Evolutionary conservation across 2,329 filamentous ascomycete genomes (phyloP).

Genomic region (Lachnellula suecica): DNA sequence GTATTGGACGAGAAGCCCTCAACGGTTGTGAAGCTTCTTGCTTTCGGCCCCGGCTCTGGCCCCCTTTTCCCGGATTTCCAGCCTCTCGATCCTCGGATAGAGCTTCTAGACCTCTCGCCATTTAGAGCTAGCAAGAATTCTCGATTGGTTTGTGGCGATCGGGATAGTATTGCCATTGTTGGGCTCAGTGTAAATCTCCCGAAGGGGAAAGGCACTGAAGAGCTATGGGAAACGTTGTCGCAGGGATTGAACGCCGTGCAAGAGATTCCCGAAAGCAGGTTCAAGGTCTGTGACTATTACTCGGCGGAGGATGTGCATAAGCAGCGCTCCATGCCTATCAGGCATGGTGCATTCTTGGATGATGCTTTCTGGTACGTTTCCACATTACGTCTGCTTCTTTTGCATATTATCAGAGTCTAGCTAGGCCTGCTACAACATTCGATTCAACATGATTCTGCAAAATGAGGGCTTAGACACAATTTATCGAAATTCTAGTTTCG

Average conservation of each 20-base stretch:
- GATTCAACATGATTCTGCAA: too few relatives aligned
- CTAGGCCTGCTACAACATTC: too few relatives aligned
- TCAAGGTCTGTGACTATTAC: background rate
- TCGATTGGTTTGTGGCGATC: background rate
- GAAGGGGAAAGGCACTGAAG: background rate
- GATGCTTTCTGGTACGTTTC: too few relatives aligned
- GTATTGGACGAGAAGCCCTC: too few relatives aligned
- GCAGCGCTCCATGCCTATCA: background rate
- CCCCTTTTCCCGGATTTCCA: background rate
- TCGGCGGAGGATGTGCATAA: background rate
- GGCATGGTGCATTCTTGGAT: background rate
- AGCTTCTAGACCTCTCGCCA: background rate
- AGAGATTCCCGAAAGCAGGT: background rate
- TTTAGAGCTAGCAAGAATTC: background rate
- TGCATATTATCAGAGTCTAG: too few relatives aligned
- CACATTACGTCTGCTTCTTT: too few relatives aligned
- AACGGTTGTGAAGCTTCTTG: too few relatives aligned
- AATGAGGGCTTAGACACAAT: too few relatives aligned
- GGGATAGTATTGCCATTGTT: background rate
- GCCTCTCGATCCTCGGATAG: background rate
- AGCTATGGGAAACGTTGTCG: slow-evolving; percentile 1
- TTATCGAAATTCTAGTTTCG: too few relatives aligned
- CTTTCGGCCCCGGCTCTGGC: background rate
- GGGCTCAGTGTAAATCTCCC: background rate
- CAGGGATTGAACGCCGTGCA: background rate